Base-by-base conservation (phyloP, 805 yeast genomes). In the Nakazawaea pomicola region DNA sequence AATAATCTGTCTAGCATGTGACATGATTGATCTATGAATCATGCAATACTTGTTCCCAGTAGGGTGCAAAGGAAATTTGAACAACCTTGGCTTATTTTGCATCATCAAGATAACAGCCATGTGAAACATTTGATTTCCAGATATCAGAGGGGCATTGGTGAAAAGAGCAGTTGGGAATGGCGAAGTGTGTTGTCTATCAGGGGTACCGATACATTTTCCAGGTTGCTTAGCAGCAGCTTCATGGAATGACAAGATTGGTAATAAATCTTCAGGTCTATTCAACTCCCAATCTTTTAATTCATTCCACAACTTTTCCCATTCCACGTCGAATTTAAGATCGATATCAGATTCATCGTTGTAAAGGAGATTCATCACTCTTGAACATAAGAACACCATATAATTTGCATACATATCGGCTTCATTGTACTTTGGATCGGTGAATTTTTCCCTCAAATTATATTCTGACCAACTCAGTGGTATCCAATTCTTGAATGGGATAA, bases 271-370 rank as follows among this genome's bases (percentile, higher is more conserved):
- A 0, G 72, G 64, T 39, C 71, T 55, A 21, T 59, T 53, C 14
- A 41, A 32, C 35, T 58, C 62, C 74, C 74, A 69, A 17, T 58
- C 56, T 28, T 48, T 53, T 18, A 70, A 44, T 42, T 62, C 67
- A 23, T 60, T 51, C 74, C 74, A 69, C 1, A 68, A 31, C 2
- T 46, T 38, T 38, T 57, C 57, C 74, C 74, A 69, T 29, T 59
- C 61, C 12, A 49, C 47, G 29, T 65, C 67, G 46, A 62, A 68
- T 8, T 49, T 49, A 6, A 50, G 56, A 24, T 53, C 48, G 16
- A 41, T 41, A 12, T 61, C 47, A 33, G 51, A 48, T 29, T 40
- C 36, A 17, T 11, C 36, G 15, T 40, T 40, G 27, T 29, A 40
- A 9, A 66, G 52, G 44, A 69, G 43, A 24, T 62, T 58, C 39